Base-by-base conservation (phyloP, 2,329 filamentous ascomycete genomes). In the Exophiala lecanii-corni region DNA sequence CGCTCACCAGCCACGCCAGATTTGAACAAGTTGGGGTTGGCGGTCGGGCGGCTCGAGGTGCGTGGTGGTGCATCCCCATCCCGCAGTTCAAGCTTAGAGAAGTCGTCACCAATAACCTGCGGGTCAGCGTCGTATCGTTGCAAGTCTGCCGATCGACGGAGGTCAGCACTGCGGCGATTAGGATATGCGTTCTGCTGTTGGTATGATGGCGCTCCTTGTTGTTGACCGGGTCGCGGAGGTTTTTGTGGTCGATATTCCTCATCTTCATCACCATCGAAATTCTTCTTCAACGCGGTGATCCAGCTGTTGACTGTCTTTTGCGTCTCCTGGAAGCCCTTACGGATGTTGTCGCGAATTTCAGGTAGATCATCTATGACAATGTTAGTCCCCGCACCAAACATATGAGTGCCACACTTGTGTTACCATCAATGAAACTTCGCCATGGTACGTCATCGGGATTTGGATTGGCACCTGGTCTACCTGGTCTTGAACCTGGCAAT, bases 61-160 rank as follows among this genome's bases (percentile, higher is more conserved):
- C 68, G 69, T 25, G 70, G 67, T 28, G 73, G 68, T 47, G 79
- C 75, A 28, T 82, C 80, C 32, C 76, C 72, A 53, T 84, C 80
- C 47, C 73, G 72, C 49, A 84, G 56, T 58, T 82, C 78, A 5
- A 84, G 69, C 30, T 74, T 72, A 41, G 79, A 75, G 67, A 98
- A 97, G 59, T 97, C 89, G 57, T 96, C 91, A 49, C 83, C 82
- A 21, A 98, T 73, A 26, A 97, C 80, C 60, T 89, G 81, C 20
- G 91, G 92, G 62, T 98, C 92, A 19, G 89, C 89, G 63, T 98
- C 92, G 61, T 98, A 98, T 44, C 88, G 82, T 56, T 89, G 84
- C 50, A 89, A 88, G 62, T 97, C 91, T 30, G 84, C 84, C 62
- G 89, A 95, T 57, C 85, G 78, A 55, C 84, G 75, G 49, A 75